Evolutionary conservation across 1,139 yeast species (phyloP).

Genomic region (Candida tropicalis): DNA sequence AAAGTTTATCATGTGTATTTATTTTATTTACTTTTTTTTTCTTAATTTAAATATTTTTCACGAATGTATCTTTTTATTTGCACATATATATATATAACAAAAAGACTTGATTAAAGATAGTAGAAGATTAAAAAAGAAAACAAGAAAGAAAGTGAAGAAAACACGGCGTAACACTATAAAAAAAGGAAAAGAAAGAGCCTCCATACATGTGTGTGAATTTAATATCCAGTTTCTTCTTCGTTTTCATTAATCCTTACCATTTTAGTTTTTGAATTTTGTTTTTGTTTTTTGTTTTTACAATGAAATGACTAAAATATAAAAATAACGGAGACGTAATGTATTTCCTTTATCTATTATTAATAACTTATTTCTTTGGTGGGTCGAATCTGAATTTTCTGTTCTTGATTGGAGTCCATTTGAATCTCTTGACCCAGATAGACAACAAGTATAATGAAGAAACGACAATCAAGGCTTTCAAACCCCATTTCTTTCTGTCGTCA

Average conservation of each 20-base stretch:
- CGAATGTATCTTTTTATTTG: background rate
- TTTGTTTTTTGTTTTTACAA: constrained; percentile 1
- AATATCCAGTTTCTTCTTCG: no score
- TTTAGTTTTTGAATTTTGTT: background rate
- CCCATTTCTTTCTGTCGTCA: constrained; percentile 96
- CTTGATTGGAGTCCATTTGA: constrained; percentile 97
- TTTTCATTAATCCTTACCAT: no score
- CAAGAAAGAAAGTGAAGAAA: background rate
- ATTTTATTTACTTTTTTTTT: background rate
- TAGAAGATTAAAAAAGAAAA: background rate
- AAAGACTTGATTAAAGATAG: background rate
- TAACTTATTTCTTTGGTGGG: constrained; percentile 54
- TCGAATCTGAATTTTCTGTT: constrained; percentile 92
- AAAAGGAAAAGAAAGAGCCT: no score
- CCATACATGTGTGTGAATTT: no score
- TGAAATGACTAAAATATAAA: constrained; percentile 3
- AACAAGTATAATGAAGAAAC: constrained; percentile 78
- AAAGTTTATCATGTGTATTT: background rate
- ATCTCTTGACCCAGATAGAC: constrained; percentile 92
- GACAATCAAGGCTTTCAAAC: constrained; percentile 88
- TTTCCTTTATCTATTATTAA: constrained; percentile 4
- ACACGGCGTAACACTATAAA: background rate
- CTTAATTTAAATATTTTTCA: background rate
- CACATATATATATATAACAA: background rate
- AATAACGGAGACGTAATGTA: constrained; percentile 3